These are phyloP conservation scores for Nicotiana otophora DNA, from an alignment of 257 asterid genomes.

Conservation along the genomic window DNA sequence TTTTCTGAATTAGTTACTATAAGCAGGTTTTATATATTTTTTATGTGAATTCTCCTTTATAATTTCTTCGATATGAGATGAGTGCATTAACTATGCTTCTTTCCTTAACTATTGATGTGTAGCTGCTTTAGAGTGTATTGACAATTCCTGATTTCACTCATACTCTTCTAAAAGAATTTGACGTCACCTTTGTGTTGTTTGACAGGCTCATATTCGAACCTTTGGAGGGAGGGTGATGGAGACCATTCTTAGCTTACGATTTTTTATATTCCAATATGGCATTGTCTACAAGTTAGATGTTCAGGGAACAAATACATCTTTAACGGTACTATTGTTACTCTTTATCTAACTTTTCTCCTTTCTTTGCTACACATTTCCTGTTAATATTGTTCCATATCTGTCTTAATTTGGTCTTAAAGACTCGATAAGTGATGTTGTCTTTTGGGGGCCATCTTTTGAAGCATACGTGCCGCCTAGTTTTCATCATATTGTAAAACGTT, in stretches of 20 bases:
- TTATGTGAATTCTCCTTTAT: neutral
- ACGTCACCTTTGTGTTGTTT: slow-evolving; percentile 14
- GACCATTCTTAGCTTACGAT: slow-evolving; percentile 83
- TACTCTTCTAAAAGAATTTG: neutral
- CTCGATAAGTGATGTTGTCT: neutral
- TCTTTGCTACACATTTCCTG: neutral
- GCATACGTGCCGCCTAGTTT: neutral
- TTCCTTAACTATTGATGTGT: neutral
- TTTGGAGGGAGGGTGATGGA: slow-evolving; percentile 88
- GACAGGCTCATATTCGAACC: slow-evolving; percentile 92
- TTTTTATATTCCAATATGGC: slow-evolving; percentile 93
- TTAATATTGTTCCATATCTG: neutral
- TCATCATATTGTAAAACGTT: neutral
- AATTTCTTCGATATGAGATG: neutral
- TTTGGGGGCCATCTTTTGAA: neutral
- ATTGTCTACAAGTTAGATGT: slow-evolving; percentile 70
- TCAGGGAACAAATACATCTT: slow-evolving; percentile 66
- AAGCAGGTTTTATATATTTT: too few relatives aligned
- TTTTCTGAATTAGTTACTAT: too few relatives aligned
- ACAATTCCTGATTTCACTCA: neutral
- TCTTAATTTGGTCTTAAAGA: neutral
- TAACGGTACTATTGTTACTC: slow-evolving; percentile 48
- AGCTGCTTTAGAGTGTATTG: neutral
- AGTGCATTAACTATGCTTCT: neutral
- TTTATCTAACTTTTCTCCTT: neutral